Base-by-base conservation (phyloP, 2,329 filamentous ascomycete genomes). In the Paramyrothecium sp. region DNA sequence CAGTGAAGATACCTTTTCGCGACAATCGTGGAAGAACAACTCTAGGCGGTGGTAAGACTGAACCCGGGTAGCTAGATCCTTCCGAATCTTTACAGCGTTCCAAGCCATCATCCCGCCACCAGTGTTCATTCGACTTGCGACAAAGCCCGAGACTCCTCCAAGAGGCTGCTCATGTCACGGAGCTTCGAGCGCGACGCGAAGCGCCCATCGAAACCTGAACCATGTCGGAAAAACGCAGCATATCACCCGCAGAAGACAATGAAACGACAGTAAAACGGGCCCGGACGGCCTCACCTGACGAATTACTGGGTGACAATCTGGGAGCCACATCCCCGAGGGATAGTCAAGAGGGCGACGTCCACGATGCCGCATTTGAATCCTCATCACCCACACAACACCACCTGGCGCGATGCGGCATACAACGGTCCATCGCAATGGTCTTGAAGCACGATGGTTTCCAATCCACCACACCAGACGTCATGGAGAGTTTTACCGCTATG, bases 391-490 rank as follows among this genome's bases (percentile, higher is more conserved):
- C 72, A 3, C 64, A 67, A 33, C 71, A 72, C 55, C 65, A 66
- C 30, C 67, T 72, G 58, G 72, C 71, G 7, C 65, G 73, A 56
- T 57, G 58, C 19, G 68, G 79, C 2, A 72, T 89, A 23, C 77
- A 79, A 50, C 80, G 84, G 53, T 81, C 83, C 12, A 81, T 88
- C 56, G 80, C 78, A 0, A 67, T 87, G 56, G 78, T 79, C 3
- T 69, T 88, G 26, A 71, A 81, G 47, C 80, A 86, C 59, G 80
- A 87, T 41, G 86, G 86, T 26, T 89, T 88, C 62, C 75, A 80
- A 30, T 73, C 76, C 23, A 80, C 84, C 16, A 79, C 75, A 1
- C 75, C 78, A 8, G 81, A 85, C 54, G 84, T 85, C 2, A 69
- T 89, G 63, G 84, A 88, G 67, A 81, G 81, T 61, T 83, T 88